phyloP scores from a whole-genome alignment of 768 basidiomycete genomes.

The Calocera cornea region DNA sequence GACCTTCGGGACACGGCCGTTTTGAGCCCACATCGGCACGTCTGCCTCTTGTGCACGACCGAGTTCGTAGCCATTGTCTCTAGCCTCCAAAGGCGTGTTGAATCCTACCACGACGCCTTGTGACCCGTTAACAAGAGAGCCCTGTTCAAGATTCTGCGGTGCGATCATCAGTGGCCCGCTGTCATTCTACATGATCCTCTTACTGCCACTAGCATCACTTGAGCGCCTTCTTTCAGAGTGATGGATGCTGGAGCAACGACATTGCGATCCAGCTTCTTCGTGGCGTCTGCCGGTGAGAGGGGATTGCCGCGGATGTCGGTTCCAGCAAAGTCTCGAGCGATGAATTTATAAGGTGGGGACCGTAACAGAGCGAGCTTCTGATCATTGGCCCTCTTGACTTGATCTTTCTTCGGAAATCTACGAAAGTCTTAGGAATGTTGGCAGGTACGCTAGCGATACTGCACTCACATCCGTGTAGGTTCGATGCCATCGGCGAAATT shows the following conservation, averaged over 20 bases:
- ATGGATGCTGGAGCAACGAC: not conserved
- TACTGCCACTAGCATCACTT: not conserved
- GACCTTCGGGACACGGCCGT: not conserved
- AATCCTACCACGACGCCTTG: not conserved
- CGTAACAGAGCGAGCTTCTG: not conserved
- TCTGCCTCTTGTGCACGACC: not conserved
- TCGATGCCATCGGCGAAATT: constrained; percentile 57
- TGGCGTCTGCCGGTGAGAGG: not conserved
- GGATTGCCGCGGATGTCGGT: not conserved
- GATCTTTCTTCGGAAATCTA: not conserved
- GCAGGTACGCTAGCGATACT: not conserved
- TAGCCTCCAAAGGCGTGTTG: not conserved
- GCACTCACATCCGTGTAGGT: constrained; percentile 26
- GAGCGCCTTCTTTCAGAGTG: not conserved
- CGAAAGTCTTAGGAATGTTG: not conserved
- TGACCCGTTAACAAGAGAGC: not conserved
- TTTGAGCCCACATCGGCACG: not conserved
- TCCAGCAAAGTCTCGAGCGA: not conserved
- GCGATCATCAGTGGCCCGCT: not conserved
- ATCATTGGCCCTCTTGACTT: not conserved
- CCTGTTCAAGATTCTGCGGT: not conserved
- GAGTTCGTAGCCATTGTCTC: not conserved
- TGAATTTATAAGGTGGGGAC: not conserved
- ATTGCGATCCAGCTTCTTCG: not conserved
- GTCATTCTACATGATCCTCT: not conserved